Base-by-base conservation (phyloP, 2,329 filamentous ascomycete species). In the Cercospora janseana region DNA sequence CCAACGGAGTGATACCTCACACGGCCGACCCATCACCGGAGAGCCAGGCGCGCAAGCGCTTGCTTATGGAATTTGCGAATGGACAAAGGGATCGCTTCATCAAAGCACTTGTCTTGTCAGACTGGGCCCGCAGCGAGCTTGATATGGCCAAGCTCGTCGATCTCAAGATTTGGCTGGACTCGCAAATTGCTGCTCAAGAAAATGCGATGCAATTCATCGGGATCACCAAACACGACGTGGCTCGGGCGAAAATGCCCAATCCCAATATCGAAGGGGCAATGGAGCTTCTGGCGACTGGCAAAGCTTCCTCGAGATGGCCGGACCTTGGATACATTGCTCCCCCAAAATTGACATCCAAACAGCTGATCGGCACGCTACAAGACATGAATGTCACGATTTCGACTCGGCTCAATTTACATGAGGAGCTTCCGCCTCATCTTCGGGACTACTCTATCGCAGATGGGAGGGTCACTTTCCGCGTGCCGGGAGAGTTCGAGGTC, bases 261-360 rank as follows among this genome's bases (percentile, higher is more conserved):
- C 93, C 93, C 1, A 94, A 98, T 71, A 76, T 98, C 44, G 87
- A 86, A 67, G 96, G 90, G 15, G 92, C 93, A 6, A 74, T 96
- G 35, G 85, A 96, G 62, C 79, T 95, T 20, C 73, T 98, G 47
- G 85, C 88, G 4, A 89, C 83, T 6, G 89, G 88, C 32, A 83
- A 82, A 60, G 85, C 86, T 18, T 21, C 34, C 10, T 78, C 82
- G 3, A 88, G 85, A 78, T 83, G 95, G 75, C 85, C 91, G 46
- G 85, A 93, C 68, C 78, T 93, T 58, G 82, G 81, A 46, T 97
- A 93, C 63, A 82, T 95, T 50, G 81, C 86, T 16, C 83, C 85
- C 2, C 83, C 85, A 32, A 78, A 81, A 0, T 72, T 97, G 51
- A 86, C 83, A 7, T 74, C 85, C 1, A 80, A 84, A 60, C 82